phyloP scores from a whole-genome alignment of 331 rosid genomes.

The Acacia concinna region DNA sequence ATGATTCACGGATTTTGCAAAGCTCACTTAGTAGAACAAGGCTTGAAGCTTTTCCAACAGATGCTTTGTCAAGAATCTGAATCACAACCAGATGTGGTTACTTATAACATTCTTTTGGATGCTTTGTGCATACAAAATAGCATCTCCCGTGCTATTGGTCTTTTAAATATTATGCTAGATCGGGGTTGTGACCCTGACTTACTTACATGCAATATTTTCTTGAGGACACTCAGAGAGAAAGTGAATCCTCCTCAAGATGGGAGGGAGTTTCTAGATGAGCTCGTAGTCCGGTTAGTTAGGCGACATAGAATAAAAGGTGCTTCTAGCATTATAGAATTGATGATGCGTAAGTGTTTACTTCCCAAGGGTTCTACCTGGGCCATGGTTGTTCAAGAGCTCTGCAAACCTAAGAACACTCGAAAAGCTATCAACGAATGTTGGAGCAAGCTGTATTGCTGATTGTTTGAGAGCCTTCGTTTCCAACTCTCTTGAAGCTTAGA shows the following conservation, averaged over 20 bases:
- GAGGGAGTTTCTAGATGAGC: slow-evolving; percentile 81
- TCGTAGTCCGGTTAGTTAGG: slow-evolving; percentile 66
- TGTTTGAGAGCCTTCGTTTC: slow-evolving; percentile 28
- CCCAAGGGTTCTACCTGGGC: slow-evolving; percentile 84
- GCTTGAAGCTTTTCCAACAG: slow-evolving; percentile 79
- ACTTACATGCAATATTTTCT: slow-evolving; percentile 69
- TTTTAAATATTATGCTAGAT: slow-evolving; percentile 74
- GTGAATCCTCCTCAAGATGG: slow-evolving; percentile 81
- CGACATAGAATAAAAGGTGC: slow-evolving; percentile 63
- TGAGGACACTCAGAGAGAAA: slow-evolving; percentile 65
- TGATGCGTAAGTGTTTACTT: slow-evolving; percentile 64
- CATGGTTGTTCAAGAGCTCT: slow-evolving; percentile 55
- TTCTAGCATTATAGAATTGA: slow-evolving; percentile 59
- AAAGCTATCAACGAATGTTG: slow-evolving; percentile 58
- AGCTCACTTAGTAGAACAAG: slow-evolving; percentile 65
- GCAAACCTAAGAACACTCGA: slow-evolving; percentile 57
- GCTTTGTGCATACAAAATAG: slow-evolving; percentile 63
- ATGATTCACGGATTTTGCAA: slow-evolving; percentile 90
- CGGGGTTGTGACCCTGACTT: slow-evolving; percentile 83
- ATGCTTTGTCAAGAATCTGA: slow-evolving; percentile 70
- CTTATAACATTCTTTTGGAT: slow-evolving; percentile 72
- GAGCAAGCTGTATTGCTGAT: slow-evolving; percentile 55
- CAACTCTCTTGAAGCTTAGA: slow-evolving; percentile 18
- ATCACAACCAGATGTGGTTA: slow-evolving; percentile 74
- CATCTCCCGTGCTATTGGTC: slow-evolving; percentile 66